Evolutionary conservation across 257 asterid genomes (phyloP).

Genomic region (Lantana camara): DNA sequence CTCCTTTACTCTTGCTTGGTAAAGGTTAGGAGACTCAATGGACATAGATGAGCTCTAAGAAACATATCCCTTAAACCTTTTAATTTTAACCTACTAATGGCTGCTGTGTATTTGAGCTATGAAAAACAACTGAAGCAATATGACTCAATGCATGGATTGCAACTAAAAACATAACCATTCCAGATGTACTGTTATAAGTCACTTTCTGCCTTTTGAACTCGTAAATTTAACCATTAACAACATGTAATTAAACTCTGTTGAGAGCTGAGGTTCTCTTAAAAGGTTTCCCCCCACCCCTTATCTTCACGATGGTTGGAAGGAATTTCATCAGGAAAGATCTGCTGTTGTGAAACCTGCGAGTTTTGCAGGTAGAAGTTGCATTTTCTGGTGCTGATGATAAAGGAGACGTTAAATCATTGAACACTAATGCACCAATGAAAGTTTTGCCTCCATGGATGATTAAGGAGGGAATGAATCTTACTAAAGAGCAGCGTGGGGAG

Average conservation of each 20-base stretch:
- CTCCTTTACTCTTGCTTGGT: not conserved
- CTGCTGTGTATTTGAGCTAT: not conserved
- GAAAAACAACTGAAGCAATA: not conserved
- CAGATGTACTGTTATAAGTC: too few relatives aligned
- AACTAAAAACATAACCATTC: not conserved
- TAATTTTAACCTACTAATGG: conserved; percentile 11
- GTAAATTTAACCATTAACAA: not conserved
- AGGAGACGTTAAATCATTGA: conserved; percentile 60
- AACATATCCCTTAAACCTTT: conserved; percentile 8
- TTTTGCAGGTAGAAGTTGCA: conserved; percentile 87
- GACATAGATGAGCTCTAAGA: conserved; percentile 4
- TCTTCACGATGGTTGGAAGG: not conserved
- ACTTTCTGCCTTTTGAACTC: too few relatives aligned
- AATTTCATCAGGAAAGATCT: conserved; percentile 11
- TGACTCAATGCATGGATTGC: not conserved
- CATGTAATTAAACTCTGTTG: not conserved
- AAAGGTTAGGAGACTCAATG: not conserved
- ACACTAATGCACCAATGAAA: conserved; percentile 57
- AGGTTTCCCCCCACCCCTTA: not conserved
- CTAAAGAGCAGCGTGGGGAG: conserved; percentile 92
- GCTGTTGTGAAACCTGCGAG: conserved; percentile 23
- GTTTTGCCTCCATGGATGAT: conserved; percentile 99
- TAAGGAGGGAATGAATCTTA: conserved; percentile 83
- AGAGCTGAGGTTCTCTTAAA: not conserved
- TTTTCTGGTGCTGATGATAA: conserved; percentile 80